Evolutionary conservation across 805 yeast species (phyloP).

Genomic region (Candida multigemmis): DNA sequence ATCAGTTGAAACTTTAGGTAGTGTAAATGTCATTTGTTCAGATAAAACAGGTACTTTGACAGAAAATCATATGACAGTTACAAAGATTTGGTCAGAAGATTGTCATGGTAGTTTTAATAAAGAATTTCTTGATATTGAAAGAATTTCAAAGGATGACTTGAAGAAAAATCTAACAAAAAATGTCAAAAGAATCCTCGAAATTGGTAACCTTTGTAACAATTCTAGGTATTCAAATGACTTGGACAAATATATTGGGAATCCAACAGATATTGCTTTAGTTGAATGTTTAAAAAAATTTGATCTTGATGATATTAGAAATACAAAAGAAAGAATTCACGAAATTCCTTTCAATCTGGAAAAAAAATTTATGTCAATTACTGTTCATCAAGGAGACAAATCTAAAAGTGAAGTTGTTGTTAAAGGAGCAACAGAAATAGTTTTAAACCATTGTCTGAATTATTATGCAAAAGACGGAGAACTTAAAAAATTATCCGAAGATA

Average conservation of each 20-base stretch:
- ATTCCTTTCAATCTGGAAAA: slow-evolving; percentile 77
- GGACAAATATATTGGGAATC: slow-evolving; percentile 76
- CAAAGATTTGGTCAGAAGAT: slow-evolving; percentile 72
- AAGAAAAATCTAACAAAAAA: slow-evolving; percentile 44
- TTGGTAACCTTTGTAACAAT: slow-evolving; percentile 71
- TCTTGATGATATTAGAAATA: slow-evolving; percentile 58
- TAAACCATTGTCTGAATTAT: slow-evolving; percentile 53
- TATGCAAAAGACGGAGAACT: slow-evolving; percentile 49
- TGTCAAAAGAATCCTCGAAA: slow-evolving; percentile 45
- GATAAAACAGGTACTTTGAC: slow-evolving; percentile 84
- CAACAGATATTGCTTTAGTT: slow-evolving; percentile 87
- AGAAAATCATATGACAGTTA: slow-evolving; percentile 84
- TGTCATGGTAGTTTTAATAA: slow-evolving; percentile 30
- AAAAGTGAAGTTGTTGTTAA: slow-evolving; percentile 62
- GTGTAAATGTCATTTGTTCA: slow-evolving; percentile 87
- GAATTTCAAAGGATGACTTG: slow-evolving; percentile 28
- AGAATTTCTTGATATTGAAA: slow-evolving; percentile 40
- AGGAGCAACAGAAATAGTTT: slow-evolving; percentile 81
- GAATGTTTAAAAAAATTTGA: slow-evolving; percentile 68
- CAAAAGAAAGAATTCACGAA: slow-evolving; percentile 56
- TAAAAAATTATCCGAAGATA: slow-evolving; percentile 47
- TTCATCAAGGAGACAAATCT: slow-evolving; percentile 48
- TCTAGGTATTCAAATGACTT: slow-evolving; percentile 60
- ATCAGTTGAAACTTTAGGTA: slow-evolving; percentile 90
- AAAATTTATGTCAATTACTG: slow-evolving; percentile 84